Evolutionary conservation across 106 monocot genomes (phyloP).

Genomic region (Ottelia alismoides): DNA sequence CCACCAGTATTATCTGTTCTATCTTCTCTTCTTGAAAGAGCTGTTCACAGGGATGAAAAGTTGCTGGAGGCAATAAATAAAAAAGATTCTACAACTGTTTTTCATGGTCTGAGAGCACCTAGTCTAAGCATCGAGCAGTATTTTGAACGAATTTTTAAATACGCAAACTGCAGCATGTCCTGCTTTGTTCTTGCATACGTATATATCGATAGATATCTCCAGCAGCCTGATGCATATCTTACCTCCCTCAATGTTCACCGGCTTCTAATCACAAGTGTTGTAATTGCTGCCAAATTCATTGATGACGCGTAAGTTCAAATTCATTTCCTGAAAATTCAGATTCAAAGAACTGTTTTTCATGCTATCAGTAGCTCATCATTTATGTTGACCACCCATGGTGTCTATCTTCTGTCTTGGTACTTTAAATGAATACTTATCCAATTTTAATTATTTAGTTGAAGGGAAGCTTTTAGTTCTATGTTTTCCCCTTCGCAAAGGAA

Average conservation of each 20-base stretch:
- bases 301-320: constrained; percentile 88
- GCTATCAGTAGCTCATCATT: no score
- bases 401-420: no score
- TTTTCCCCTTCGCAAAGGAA: no score
- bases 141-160: constrained; percentile 63
- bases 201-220: constrained; percentile 60
- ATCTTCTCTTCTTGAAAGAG: constrained; percentile 33
- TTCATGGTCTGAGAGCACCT: constrained; percentile 58
- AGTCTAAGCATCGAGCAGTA: constrained; percentile 37
- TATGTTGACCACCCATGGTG: no score
- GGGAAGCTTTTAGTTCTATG: no score
- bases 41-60: constrained; percentile 45
- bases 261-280: constrained; percentile 48
- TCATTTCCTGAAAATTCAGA: no score
- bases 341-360: no score
- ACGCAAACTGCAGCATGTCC: constrained; percentile 67
- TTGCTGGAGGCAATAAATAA: constrained; percentile 19
- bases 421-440: no score
- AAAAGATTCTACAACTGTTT: constrained; percentile 29
- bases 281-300: constrained; percentile 64
- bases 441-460: no score
- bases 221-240: constrained; percentile 34
- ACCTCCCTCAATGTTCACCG: constrained; percentile 66
- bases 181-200: constrained; percentile 64
- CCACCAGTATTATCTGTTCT: constrained; percentile 41